Percentiles rank a stretch among this genome's conserved stretches.
Evolutionary conservation across 345 rosid species (phyloP).

Genomic region (Nephelium lappaceum): DNA sequence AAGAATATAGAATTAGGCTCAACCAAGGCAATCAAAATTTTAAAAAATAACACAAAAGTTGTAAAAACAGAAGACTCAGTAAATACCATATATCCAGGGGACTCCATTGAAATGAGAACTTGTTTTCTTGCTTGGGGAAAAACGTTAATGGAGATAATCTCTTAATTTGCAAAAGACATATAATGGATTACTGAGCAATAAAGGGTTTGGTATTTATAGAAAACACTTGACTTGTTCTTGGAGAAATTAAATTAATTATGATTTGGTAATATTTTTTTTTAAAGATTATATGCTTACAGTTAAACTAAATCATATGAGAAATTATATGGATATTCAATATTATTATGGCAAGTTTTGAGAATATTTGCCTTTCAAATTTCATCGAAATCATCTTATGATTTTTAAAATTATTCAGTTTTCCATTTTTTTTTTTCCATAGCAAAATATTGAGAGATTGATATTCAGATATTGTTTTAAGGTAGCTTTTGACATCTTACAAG

Average conservation of each 20-base stretch:
- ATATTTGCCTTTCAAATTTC: no score
- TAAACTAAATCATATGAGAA: no score
- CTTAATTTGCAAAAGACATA: neutral
- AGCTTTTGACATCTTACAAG: no score
- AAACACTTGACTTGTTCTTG: neutral
- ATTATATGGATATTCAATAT: neutral
- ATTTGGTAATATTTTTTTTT: no score
- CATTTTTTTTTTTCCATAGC: no score
- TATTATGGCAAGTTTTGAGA: neutral
- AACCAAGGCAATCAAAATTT: no score
- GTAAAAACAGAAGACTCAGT: neutral
- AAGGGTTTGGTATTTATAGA: constrained; percentile 2
- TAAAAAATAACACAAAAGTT: no score
- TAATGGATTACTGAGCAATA: no score
- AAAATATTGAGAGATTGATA: neutral
- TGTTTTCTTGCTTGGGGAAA: neutral
- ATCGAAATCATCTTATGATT: neutral
- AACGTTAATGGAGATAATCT: neutral
- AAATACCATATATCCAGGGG: constrained; percentile 14
- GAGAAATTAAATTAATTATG: no score
- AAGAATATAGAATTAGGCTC: no score
- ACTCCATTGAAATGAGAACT: constrained; percentile 3
- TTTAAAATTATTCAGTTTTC: neutral
- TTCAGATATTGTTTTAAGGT: neutral
- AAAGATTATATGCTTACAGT: no score